A percentile compares a stretch with the other conserved stretches of the same genome.
phyloP scores from a whole-genome alignment of 257 asterid genomes.

The Mitragyna speciosa region DNA sequence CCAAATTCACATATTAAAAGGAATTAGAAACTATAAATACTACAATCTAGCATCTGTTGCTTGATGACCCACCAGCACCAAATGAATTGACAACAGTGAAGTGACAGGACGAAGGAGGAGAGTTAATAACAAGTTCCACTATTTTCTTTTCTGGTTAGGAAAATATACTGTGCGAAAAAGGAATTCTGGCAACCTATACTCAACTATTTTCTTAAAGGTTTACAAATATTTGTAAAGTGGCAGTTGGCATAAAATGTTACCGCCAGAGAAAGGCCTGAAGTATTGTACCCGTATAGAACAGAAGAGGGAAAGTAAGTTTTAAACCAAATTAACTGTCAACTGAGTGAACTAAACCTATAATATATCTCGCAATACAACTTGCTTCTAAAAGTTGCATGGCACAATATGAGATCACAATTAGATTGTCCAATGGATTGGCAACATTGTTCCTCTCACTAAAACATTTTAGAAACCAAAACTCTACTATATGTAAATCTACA shows the following conservation, averaged over 20 bases:
- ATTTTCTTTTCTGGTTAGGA: not conserved
- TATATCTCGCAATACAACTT: not conserved
- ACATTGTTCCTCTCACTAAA: not conserved
- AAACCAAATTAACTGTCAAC: not conserved
- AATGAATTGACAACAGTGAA: not conserved
- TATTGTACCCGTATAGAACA: not conserved
- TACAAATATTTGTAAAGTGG: not conserved
- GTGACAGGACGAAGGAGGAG: not conserved
- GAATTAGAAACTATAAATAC: not conserved
- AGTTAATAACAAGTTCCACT: not conserved
- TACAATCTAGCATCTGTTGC: not conserved
- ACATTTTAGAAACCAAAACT: too few species aligned
- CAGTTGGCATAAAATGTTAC: not conserved
- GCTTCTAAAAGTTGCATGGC: not conserved
- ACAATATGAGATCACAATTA: not conserved
- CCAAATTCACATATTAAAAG: not conserved
- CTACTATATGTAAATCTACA: not conserved
- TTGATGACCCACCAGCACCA: not conserved
- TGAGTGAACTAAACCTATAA: not conserved
- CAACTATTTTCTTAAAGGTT: not conserved
- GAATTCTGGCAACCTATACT: not conserved
- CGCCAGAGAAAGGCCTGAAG: not conserved
- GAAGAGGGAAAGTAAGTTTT: not conserved
- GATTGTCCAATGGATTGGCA: not conserved
- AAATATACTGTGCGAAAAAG: not conserved